Base-by-base conservation (phyloP, 805 yeast species). In the Wickerhamomyces bisporus region DNA sequence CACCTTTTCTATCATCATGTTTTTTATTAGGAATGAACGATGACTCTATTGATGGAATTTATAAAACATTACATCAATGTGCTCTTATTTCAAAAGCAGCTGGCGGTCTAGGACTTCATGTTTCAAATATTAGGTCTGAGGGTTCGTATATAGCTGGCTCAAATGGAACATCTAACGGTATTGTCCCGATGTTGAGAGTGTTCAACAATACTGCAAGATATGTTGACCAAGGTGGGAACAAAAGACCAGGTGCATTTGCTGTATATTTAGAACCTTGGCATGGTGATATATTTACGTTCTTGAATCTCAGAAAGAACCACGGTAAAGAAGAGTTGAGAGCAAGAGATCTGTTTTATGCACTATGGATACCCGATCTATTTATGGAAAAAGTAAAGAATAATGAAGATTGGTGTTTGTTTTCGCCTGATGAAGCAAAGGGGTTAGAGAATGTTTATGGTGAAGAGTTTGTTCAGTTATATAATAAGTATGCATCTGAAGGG, bases 151-250 rank as follows among this genome's bases (percentile, higher is more conserved):
- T 91, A 49, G 82, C 95, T 19, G 94, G 96, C 40, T 81, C 97
- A 7, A 86, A 86, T 58, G 98, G 98, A 38, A 78, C 85, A 10
- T 87, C 97, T 2, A 86, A 81, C 51, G 98, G 98, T 27, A 65
- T 91, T 34, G 81, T 89, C 30, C 98, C 98, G n/a, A 88, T 91
- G 97, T 68, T 91, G 20, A 78, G 95, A 50, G 98, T 91, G 9
- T 91, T 81, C 68, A 91, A 91, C 68, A 84, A 87, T 64, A 88
- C 98, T 19, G 98, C 98, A 15, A 77, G 96, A 51, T 91, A 89
- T 56, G 98, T 91, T 30, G 98, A 91, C 55, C 98, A 91, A 70
- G 98, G 98, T 45, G 98, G 98, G 39, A 91, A 91, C 66, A 89
- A 89, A 64, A 73, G 98, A 55, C 98, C 98, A 0, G 98, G 98